phyloP scores from a whole-genome alignment of 2,329 filamentous ascomycete genomes.

The Alternaria longipes region DNA sequence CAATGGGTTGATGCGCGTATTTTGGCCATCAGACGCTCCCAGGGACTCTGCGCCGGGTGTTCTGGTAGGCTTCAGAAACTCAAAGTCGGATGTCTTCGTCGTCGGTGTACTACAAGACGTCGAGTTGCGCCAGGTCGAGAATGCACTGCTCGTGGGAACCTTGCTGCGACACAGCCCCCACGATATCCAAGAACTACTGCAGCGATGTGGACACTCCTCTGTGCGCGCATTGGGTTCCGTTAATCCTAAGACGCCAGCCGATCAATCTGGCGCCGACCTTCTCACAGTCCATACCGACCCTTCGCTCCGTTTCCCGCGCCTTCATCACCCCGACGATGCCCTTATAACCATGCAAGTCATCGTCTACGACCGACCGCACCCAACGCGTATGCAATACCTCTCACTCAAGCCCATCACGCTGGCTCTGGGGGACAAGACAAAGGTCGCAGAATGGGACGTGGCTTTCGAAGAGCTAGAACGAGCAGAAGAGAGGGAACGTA shows the following conservation, averaged over 20 bases:
- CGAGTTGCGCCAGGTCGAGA: slow-evolving; percentile 76
- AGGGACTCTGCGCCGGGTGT: slow-evolving; percentile 79
- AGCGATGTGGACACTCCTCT: slow-evolving; percentile 81
- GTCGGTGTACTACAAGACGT: slow-evolving; percentile 90
- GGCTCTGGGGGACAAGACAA: slow-evolving; percentile 73
- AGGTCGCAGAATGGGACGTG: slow-evolving; percentile 50
- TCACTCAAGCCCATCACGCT: slow-evolving; percentile 89
- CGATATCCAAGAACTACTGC: slow-evolving; percentile 80
- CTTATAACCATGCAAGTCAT: slow-evolving; percentile 84
- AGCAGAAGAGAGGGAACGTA: slow-evolving; percentile 72
- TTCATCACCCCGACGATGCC: slow-evolving; percentile 72
- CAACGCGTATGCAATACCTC: slow-evolving; percentile 93
- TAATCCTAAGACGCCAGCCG: slow-evolving; percentile 66
- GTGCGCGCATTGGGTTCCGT: slow-evolving; percentile 88
- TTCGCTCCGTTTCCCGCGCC: slow-evolving; percentile 68
- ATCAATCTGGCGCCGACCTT: slow-evolving; percentile 71
- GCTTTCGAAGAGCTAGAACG: slow-evolving; percentile 68
- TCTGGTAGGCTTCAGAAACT: slow-evolving; percentile 95
- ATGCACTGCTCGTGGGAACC: slow-evolving; percentile 82
- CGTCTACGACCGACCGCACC: slow-evolving; percentile 85
- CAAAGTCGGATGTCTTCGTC: slow-evolving; percentile 87
- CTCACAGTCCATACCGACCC: slow-evolving; percentile 67
- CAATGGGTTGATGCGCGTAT: slow-evolving; percentile 95
- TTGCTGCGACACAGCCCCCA: slow-evolving; percentile 85
- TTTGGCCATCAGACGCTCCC: slow-evolving; percentile 92